Base-by-base conservation (phyloP, 768 basidiomycete genomes). In the Rhodotorula graminis region DNA sequence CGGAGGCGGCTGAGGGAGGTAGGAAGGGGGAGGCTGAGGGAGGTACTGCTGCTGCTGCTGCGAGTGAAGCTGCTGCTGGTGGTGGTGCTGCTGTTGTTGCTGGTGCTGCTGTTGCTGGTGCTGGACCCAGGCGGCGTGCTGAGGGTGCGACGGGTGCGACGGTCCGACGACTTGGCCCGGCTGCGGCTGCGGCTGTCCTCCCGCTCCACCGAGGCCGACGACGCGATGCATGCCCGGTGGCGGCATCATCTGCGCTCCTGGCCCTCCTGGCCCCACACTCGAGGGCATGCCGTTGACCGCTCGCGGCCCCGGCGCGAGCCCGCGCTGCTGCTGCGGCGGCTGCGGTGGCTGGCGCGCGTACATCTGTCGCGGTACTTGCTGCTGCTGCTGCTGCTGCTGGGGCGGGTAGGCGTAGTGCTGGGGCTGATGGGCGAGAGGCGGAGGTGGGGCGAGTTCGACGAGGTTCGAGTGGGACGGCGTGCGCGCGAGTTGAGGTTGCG, bases 131-230 rank as follows among this genome's bases (percentile, higher is more conserved):
- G 33, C 44, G 18, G 49, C 58, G 47, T 74, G 73, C 23, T 66
- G 65, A n/a, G 73, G 73, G 29, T 70, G 73, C 9, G 31, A 55
- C n/a, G 73, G 69, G 25, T 70, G 73, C 5, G 69, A 70, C 5
- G 69, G 73, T 2, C 40, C 56, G 57, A 70, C 40, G 9, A 65
- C 21, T 29, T 65, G 64, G 5, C 31, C 33, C 8, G 46, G 47
- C 33, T 19, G 61, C 5, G 61, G 61, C 23, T 21, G 47, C 9
- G 3, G 42, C 47, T 63, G 61, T 25, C 33, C 44, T 18, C 14
- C 46, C 27, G 18, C 37, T 37, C 37, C 37, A 37, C 37, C 49
- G 25, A 25, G 44, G 14, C 44, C 44, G 19, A 7, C 29, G n/a
- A 18, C 42, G 27, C 49, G 58, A 27, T 52, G 66, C 58, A 59